Conservation (phyloP, 176 grass and related monocot species). For the Juncus inflexus region DNA sequence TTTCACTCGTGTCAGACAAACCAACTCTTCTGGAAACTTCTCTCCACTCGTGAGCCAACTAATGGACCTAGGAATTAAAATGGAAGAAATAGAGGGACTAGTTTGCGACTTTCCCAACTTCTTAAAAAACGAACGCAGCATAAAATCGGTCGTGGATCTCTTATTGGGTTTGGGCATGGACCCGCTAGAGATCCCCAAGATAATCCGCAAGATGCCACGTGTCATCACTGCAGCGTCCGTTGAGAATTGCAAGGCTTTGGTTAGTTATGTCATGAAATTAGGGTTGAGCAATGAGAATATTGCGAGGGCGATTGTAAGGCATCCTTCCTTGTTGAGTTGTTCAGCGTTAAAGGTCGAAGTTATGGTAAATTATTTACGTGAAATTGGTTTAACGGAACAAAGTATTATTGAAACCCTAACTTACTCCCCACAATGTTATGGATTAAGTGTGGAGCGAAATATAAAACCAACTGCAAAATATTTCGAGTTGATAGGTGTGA, state of each 20-base stretch:
- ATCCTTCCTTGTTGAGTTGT: background rate
- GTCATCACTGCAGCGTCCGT: background rate
- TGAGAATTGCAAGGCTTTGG: background rate
- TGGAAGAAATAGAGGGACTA: slow-evolving; percentile 2
- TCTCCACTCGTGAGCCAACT: slow-evolving; percentile 11
- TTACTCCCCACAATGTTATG: background rate
- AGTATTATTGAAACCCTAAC: background rate
- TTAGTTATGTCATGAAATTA: background rate
- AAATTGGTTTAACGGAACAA: background rate
- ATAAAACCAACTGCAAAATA: background rate
- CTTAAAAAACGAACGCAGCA: slow-evolving; percentile 6
- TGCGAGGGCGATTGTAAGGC: background rate
- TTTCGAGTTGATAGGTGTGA: background rate
- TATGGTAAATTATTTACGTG: background rate
- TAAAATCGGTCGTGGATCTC: slow-evolving; percentile 12
- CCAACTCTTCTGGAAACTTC: no score
- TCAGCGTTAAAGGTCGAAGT: background rate
- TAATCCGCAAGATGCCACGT: background rate
- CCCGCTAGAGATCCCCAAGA: background rate
- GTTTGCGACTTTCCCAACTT: background rate
- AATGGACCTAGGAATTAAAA: slow-evolving; percentile 17
- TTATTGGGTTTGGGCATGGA: background rate
- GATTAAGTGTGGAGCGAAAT: background rate
- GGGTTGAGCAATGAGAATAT: background rate
- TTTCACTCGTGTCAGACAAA: no score